A percentile compares a stretch with the other conserved stretches of the same genome.
These are phyloP conservation scores for Volvariella surrecta DNA, from an alignment of 1,284 basidiomycete genomes.

Conservation along the genomic window DNA sequence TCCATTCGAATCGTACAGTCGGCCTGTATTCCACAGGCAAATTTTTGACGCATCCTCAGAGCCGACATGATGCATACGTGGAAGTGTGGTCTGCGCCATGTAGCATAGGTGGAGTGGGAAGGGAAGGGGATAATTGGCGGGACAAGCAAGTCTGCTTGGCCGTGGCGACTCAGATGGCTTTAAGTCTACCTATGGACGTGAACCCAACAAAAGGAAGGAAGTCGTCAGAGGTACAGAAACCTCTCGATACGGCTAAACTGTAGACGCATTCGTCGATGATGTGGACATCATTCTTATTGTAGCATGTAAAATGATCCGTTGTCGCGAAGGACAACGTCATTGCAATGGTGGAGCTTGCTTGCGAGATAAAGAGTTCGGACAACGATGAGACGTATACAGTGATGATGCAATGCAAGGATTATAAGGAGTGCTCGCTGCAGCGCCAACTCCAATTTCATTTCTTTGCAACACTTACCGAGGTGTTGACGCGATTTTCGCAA, in stretches of 20 bases:
- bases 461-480: no score
- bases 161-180: constrained; percentile 50
- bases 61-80: constrained; percentile 44
- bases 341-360: no score
- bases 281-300: no score
- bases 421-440: no score
- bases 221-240: constrained; percentile 8
- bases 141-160: constrained; percentile 54
- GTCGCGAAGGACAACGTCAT: no score
- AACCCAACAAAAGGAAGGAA: constrained; percentile 28
- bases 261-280: neutral
- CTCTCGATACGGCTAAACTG: neutral
- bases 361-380: no score
- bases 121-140: constrained; percentile 35
- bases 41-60: constrained; percentile 42
- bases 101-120: constrained; percentile 35
- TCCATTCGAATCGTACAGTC: constrained; percentile 38
- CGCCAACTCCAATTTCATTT: no score
- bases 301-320: no score
- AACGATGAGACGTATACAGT: no score
- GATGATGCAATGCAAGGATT: no score
- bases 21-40: constrained; percentile 41
- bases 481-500: no score
- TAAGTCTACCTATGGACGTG: constrained; percentile 37
- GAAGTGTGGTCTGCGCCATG: constrained; percentile 60